Conservation (phyloP, 192 early-diverging fungal genomes). For the Chytriomyces sp. region DNA sequence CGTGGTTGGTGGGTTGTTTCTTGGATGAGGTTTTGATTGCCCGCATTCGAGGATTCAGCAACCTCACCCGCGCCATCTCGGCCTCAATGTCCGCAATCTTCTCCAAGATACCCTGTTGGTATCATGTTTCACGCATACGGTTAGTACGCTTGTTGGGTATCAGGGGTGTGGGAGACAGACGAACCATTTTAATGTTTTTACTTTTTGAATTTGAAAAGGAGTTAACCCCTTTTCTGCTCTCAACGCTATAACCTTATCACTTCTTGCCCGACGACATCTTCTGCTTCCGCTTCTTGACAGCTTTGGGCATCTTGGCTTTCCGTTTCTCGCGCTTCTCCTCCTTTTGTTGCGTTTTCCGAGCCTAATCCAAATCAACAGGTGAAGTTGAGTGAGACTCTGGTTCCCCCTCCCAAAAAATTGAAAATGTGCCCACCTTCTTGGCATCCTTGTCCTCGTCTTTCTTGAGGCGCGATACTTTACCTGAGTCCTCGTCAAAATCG, state of each 20-base stretch:
- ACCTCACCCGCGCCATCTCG: constrained; percentile 26
- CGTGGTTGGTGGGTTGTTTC: neutral
- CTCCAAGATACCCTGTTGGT: constrained; percentile 44
- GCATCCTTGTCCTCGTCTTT: constrained; percentile 84
- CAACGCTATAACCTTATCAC: no score
- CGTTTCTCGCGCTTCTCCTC: constrained; percentile 90
- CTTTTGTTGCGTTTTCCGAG: constrained; percentile 82
- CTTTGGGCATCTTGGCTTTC: constrained; percentile 93
- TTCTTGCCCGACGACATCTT: constrained; percentile 69
- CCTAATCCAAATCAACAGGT: constrained; percentile 35
- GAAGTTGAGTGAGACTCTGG: neutral
- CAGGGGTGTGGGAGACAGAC: neutral
- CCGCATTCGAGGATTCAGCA: neutral
- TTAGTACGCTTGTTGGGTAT: neutral
- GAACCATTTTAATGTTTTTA: neutral
- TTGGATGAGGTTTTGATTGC: neutral
- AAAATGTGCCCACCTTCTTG: constrained; percentile 68
- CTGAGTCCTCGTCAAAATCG: constrained; percentile 48
- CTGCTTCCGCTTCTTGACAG: constrained; percentile 92
- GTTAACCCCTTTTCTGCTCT: no score
- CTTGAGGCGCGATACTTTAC: constrained; percentile 57
- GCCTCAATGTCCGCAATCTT: constrained; percentile 37
- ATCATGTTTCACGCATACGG: neutral
- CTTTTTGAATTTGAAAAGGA: neutral
- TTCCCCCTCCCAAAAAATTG: constrained; percentile 16